These are phyloP conservation scores for Chlorella sorokiniana DNA, from an alignment of 139 green algal genomes.

Conservation along the genomic window DNA sequence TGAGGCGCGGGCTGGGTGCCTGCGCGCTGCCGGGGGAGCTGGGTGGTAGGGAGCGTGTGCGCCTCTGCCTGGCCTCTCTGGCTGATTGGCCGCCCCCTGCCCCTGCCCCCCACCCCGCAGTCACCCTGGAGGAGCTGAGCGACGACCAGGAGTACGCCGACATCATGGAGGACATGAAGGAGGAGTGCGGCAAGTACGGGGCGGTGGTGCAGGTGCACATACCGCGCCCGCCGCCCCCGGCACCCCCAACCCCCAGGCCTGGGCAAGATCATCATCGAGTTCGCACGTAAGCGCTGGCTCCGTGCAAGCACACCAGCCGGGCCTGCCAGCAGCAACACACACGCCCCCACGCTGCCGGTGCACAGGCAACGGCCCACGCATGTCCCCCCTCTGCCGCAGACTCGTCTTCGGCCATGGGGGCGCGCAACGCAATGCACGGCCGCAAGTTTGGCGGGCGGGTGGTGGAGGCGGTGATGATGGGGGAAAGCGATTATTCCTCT, in stretches of 20 bases:
- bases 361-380: background rate
- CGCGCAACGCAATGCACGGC: slow-evolving; percentile 82
- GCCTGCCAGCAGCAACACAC: background rate
- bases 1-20: background rate
- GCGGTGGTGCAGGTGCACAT: slow-evolving; percentile 64
- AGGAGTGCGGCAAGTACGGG: slow-evolving; percentile 73
- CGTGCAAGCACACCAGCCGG: background rate
- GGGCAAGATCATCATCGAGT: slow-evolving; percentile 87
- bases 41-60: background rate
- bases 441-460: slow-evolving; percentile 83
- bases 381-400: slow-evolving; percentile 33
- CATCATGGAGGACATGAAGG: slow-evolving; percentile 88
- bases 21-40: background rate
- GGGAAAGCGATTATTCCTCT: slow-evolving; percentile 64
- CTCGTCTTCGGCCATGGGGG: slow-evolving; percentile 57
- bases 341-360: background rate
- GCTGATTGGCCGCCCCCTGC: background rate
- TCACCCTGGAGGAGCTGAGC: slow-evolving; percentile 85
- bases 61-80: background rate
- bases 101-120: background rate
- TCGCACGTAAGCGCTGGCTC: slow-evolving; percentile 18
- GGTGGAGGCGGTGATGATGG: slow-evolving; percentile 77
- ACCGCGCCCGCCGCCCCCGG: slow-evolving; percentile 59
- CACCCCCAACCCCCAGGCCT: slow-evolving; percentile 59
- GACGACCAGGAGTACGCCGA: slow-evolving; percentile 91